Evolutionary conservation across 768 basidiomycete species (phyloP).

Genomic region (Leccinum longicurvipes): DNA sequence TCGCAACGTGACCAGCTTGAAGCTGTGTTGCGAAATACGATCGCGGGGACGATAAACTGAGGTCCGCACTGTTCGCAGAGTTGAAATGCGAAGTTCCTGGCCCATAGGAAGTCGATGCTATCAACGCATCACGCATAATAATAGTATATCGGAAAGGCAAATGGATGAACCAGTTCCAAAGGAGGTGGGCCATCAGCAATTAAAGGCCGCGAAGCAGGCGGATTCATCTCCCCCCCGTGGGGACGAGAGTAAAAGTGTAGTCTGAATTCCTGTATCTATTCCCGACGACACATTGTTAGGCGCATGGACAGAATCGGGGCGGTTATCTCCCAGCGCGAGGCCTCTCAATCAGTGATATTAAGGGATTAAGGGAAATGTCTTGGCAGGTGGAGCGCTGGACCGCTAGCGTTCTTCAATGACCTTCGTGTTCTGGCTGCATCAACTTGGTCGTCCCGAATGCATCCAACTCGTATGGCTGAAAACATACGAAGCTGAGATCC

Average conservation of each 20-base stretch:
- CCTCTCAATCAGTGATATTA: too few species aligned
- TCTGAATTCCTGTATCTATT: neutral
- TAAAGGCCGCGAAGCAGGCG: neutral
- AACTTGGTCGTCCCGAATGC: neutral
- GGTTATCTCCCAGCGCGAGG: neutral
- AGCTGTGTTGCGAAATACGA: too few species aligned
- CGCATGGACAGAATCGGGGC: neutral
- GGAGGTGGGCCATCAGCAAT: neutral
- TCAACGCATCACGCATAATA: neutral
- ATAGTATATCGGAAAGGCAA: neutral
- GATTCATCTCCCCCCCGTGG: neutral
- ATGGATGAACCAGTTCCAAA: neutral
- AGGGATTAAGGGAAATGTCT: neutral
- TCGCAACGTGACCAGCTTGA: neutral
- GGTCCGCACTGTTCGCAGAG: neutral
- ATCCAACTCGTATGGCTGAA: neutral
- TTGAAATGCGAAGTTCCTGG: neutral
- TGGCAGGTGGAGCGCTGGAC: neutral
- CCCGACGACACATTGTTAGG: neutral
- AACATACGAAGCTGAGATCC: neutral
- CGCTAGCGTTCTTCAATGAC: neutral
- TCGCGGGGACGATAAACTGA: neutral
- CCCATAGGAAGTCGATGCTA: neutral
- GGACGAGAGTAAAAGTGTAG: neutral
- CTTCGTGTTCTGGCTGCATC: too few species aligned